phyloP scores from a whole-genome alignment of 140 eudicot species.

The Oenanthe javanica region DNA sequence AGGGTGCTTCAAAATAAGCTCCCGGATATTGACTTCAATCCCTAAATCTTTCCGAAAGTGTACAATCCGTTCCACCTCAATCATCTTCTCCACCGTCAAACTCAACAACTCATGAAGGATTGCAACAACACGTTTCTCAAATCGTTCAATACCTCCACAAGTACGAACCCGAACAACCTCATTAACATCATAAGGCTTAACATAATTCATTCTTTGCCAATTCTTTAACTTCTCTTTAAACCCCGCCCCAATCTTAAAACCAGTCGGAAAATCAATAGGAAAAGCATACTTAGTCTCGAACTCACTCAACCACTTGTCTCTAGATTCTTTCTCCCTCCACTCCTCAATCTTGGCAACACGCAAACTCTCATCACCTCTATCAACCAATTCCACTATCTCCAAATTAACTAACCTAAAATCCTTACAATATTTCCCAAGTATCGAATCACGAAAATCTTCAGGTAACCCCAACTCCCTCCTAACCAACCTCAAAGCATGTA shows the following conservation, averaged over 20 bases:
- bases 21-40: slow-evolving; percentile 66
- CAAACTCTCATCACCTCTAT: slow-evolving; percentile 28
- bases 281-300: slow-evolving; percentile 79
- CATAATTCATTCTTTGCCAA: slow-evolving; percentile 81
- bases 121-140: slow-evolving; percentile 87
- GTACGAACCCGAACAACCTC: slow-evolving; percentile 39
- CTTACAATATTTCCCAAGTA: slow-evolving; percentile 38
- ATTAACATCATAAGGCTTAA: slow-evolving; percentile 63
- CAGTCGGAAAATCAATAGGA: slow-evolving; percentile 71
- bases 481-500: slow-evolving; percentile 71
- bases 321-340: slow-evolving; percentile 76
- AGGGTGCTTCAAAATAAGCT: slow-evolving; percentile 66
- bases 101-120: slow-evolving; percentile 80
- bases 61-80: slow-evolving; percentile 59
- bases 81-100: slow-evolving; percentile 74
- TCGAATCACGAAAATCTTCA: slow-evolving; percentile 62
- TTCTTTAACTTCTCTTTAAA: slow-evolving; percentile 60
- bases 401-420: slow-evolving; percentile 56
- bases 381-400: slow-evolving; percentile 57
- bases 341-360: slow-evolving; percentile 60
- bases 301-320: slow-evolving; percentile 86
- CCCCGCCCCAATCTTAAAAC: slow-evolving; percentile 54
- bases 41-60: slow-evolving; percentile 81
- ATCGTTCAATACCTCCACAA: slow-evolving; percentile 65
- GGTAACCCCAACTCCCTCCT: slow-evolving; percentile 78